Base-by-base conservation (phyloP, 139 green algal species). In the Micractinium conductrix region DNA sequence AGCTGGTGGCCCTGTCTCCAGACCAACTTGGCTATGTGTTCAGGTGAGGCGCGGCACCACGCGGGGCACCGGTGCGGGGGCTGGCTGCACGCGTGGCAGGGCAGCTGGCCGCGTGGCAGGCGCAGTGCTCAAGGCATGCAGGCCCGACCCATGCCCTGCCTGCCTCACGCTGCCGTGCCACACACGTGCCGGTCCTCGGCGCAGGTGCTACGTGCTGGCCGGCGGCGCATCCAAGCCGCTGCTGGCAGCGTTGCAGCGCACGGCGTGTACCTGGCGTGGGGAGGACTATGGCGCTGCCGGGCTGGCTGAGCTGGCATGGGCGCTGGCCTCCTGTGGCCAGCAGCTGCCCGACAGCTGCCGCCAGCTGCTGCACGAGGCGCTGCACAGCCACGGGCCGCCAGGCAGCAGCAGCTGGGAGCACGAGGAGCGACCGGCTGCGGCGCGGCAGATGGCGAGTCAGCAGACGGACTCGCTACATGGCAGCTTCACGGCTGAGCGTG, bases 181-280 rank as follows among this genome's bases (percentile, higher is more conserved):
- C 6, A 22, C 53, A 58, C 16, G 48, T 22, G 26, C 8, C 53
- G 53, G 8, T 16, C 53, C 2, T 62, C n/a, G 44, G 40, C 12
- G 70, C 80, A 85, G 80, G 69, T 79, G 37, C 26, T 85, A 80
- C 50, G 80, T 79, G 4, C 40, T 85, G 80, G 80, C 62, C 10
- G 80, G 80, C 69, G 69, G 80, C 53, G 14, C 70, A 6, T 85
- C 80, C 30, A 65, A 58, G 60, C 42, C 50, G 22, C 26, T 85
- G 38, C 40, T 85, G 37, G 5, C 17, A 1, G 53, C 12, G 37
- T n/a, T 85, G 28, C 80, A 80, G 26, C 55, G 35, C 30, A 30
- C 53, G 1, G 69, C 53, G 19, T 30, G 48, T 50, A 50, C 30
- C 69, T 80, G 80, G 69, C 6, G 17, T 0, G 37, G 38, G 1